Evolutionary conservation across 2,329 filamentous ascomycete species (phyloP).

Genomic region (Chrysoporthe austroafricana): DNA sequence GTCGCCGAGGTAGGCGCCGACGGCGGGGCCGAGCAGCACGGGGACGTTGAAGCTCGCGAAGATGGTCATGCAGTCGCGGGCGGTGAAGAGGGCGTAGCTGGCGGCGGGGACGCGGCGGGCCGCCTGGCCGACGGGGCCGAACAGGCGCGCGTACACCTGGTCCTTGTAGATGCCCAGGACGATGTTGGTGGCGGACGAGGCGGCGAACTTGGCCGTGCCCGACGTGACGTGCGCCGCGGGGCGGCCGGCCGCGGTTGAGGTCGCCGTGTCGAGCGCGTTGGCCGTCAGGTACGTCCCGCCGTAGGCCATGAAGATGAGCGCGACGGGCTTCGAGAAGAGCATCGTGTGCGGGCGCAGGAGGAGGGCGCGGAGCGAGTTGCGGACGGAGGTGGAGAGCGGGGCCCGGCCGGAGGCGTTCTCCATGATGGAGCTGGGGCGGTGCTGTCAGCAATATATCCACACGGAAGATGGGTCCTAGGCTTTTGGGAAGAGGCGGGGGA

Average conservation of each 20-base stretch:
- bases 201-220: constrained; percentile 78
- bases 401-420: constrained; percentile 76
- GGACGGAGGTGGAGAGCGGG: constrained; percentile 63
- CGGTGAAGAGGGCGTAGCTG: constrained; percentile 77
- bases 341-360: constrained; percentile 63
- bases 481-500: not conserved
- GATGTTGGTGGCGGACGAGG: constrained; percentile 82
- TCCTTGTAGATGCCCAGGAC: constrained; percentile 89
- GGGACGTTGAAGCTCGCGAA: constrained; percentile 93
- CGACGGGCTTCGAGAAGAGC: constrained; percentile 68
- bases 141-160: constrained; percentile 80
- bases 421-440: constrained; percentile 67
- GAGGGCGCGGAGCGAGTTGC: constrained; percentile 59
- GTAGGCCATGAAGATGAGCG: constrained; percentile 76
- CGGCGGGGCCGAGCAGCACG: constrained; percentile 70
- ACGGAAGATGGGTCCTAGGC: not conserved
- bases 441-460: not conserved
- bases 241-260: constrained; percentile 63
- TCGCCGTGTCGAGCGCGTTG: constrained; percentile 81
- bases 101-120: constrained; percentile 66
- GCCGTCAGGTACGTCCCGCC: constrained; percentile 88
- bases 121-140: constrained; percentile 62
- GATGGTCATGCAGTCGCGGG: constrained; percentile 85
- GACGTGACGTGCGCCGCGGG: constrained; percentile 68
- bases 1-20: constrained; percentile 59